These are phyloP conservation scores for Claviceps sp. DNA, from an alignment of 2,329 filamentous ascomycete species.

Conservation along the genomic window DNA sequence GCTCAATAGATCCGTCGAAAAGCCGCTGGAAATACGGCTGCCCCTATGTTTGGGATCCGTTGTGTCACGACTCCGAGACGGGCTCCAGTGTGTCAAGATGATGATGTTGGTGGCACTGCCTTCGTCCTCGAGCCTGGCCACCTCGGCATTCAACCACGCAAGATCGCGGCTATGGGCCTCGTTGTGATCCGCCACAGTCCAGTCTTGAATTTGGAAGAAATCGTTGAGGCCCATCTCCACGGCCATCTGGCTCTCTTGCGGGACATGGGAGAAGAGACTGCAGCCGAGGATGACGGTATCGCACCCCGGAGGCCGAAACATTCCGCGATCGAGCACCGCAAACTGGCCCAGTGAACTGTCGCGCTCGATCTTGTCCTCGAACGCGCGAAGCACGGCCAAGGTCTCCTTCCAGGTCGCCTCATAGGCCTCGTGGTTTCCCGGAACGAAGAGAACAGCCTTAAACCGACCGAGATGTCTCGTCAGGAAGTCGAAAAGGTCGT, in stretches of 20 bases:
- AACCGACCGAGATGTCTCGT: conserved; percentile 34
- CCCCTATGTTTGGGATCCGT: conserved; percentile 20
- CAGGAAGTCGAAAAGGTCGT: conserved; percentile 31
- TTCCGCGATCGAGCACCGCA: conserved; percentile 23
- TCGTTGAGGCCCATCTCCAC: conserved; percentile 35
- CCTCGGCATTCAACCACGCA: conserved; percentile 27
- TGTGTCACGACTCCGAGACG: conserved; percentile 19
- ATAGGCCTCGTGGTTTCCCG: conserved; percentile 46
- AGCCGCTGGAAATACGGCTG: conserved; percentile 18
- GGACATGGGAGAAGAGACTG: conserved; percentile 35
- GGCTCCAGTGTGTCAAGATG: conserved; percentile 31
- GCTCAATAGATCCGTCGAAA: conserved; percentile 25
- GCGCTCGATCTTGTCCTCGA: conserved; percentile 15
- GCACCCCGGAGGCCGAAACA: conserved; percentile 12
- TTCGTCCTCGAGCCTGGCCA: conserved; percentile 12
- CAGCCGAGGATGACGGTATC: conserved; percentile 21
- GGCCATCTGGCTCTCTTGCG: conserved; percentile 18
- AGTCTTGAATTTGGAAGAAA: conserved; percentile 33
- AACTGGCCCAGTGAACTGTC: conserved; percentile 22
- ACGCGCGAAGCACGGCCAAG: conserved; percentile 15
- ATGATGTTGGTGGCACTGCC: conserved; percentile 15
- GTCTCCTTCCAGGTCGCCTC: conserved; percentile 23
- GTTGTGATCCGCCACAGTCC: conserved; percentile 25
- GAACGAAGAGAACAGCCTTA: conserved; percentile 34
- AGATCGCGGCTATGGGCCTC: conserved; percentile 25